These are phyloP conservation scores for Penicillium salamii DNA, from an alignment of 495 filamentous ascomycete genomes.

Conservation along the genomic window DNA sequence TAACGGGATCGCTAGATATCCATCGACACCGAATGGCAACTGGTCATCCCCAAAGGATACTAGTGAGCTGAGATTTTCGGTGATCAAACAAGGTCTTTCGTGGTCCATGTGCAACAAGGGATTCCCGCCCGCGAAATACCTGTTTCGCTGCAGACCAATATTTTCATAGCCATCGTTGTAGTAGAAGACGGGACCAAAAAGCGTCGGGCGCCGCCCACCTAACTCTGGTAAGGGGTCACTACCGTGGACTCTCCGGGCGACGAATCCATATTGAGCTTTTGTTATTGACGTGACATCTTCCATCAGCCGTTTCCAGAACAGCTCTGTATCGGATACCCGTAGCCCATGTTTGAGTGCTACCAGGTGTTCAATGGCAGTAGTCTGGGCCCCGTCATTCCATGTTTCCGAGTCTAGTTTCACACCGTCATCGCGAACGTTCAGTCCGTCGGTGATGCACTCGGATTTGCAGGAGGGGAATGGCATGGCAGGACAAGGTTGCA, in stretches of 20 bases:
- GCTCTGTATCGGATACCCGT: slow-evolving; percentile 50
- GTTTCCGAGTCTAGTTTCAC: slow-evolving; percentile 44
- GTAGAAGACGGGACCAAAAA: slow-evolving; percentile 68
- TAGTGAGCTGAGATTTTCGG: slow-evolving; percentile 58
- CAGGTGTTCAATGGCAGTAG: slow-evolving; percentile 59
- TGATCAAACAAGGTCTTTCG: slow-evolving; percentile 71
- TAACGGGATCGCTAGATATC: slow-evolving; percentile 70
- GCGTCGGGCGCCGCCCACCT: slow-evolving; percentile 49
- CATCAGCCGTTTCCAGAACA: slow-evolving; percentile 68
- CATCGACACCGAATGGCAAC: slow-evolving; percentile 61
- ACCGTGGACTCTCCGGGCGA: slow-evolving; percentile 61
- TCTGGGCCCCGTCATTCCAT: slow-evolving; percentile 54
- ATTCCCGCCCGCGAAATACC: slow-evolving; percentile 64
- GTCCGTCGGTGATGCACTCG: slow-evolving; percentile 40
- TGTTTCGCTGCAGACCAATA: slow-evolving; percentile 53
- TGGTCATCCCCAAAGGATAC: slow-evolving; percentile 59
- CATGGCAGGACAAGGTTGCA: slow-evolving; percentile 26
- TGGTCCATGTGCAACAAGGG: slow-evolving; percentile 68
- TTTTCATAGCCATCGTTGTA: slow-evolving; percentile 61
- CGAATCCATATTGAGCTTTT: slow-evolving; percentile 69
- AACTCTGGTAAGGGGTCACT: slow-evolving; percentile 49
- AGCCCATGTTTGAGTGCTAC: slow-evolving; percentile 61
- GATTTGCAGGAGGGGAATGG: slow-evolving; percentile 40
- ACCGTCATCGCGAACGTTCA: slow-evolving; percentile 45
- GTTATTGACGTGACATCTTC: slow-evolving; percentile 63